Evolutionary conservation across 306 rosid species (phyloP).

Genomic region (Casuarina glauca): DNA sequence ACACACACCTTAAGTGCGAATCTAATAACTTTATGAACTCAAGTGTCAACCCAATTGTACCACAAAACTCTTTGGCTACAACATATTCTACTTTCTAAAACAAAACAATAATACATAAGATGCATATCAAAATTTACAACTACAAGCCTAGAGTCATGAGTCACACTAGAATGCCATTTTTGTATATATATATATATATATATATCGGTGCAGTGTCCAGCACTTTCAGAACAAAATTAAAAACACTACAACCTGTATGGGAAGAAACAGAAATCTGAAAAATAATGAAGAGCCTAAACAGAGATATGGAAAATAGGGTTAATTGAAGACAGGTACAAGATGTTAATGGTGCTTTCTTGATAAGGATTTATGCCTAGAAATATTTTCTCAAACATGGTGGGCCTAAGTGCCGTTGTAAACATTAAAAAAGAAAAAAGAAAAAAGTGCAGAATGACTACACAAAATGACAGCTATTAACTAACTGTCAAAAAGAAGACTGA

Average conservation of each 20-base stretch:
- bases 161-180: not conserved
- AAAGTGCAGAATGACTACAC: not conserved
- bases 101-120: not conserved
- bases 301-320: not conserved
- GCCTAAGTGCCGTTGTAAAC: not conserved
- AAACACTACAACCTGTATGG: not conserved
- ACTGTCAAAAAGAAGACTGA: not conserved
- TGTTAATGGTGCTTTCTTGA: not conserved
- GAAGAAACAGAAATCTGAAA: not conserved
- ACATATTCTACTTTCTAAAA: too few relatives aligned
- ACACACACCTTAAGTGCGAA: too few relatives aligned
- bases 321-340: constrained; percentile 1
- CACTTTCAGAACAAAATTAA: not conserved
- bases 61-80: too few relatives aligned
- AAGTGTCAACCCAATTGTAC: too few relatives aligned
- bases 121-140: not conserved
- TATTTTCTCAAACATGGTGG: not conserved
- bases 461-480: not conserved
- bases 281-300: not conserved
- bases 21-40: too few relatives aligned
- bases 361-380: not conserved
- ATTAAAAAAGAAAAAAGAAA: not conserved
- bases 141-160: not conserved
- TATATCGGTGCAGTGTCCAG: not conserved
- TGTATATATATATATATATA: not conserved